Percentiles rank a stretch among this genome's conserved stretches.
Conservation (phyloP, 225 moss, liverwort and hornwort species). For the Takakia lepidozioides region DNA sequence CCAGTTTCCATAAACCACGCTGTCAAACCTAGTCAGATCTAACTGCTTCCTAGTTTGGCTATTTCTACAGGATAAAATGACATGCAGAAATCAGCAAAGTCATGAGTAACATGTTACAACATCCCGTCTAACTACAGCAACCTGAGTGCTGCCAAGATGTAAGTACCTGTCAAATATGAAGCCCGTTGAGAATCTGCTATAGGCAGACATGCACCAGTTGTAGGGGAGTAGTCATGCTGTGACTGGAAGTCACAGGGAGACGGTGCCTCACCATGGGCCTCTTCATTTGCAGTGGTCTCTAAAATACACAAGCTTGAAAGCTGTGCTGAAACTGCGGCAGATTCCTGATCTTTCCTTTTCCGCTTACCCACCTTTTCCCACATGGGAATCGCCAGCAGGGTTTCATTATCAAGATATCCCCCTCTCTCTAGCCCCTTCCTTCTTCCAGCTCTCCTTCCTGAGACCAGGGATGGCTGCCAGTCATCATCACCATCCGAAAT, state of each 20-base stretch:
- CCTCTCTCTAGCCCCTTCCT: background rate
- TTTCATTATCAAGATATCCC: background rate
- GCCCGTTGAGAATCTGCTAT: background rate
- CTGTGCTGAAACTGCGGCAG: background rate
- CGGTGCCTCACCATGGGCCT: background rate
- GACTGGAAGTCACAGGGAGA: slow-evolving; percentile 2
- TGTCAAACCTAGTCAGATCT: too few species aligned
- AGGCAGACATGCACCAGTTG: background rate
- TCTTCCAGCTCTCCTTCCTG: background rate
- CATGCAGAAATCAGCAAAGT: too few species aligned
- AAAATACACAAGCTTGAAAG: background rate
- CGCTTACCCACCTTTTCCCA: slow-evolving; percentile 3
- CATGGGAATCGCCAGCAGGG: background rate
- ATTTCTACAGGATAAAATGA: too few species aligned
- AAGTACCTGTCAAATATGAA: slow-evolving; percentile 1
- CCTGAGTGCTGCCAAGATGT: too few species aligned
- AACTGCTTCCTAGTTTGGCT: too few species aligned
- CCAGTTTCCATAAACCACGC: too few species aligned
- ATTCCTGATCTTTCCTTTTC: background rate
- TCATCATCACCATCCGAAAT: background rate
- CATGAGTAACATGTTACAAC: background rate
- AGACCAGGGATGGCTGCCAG: background rate
- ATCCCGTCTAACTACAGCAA: background rate
- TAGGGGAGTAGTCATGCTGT: background rate
- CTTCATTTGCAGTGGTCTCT: background rate